phyloP scores from a whole-genome alignment of 345 rosid genomes.

The Clausena lansium region DNA sequence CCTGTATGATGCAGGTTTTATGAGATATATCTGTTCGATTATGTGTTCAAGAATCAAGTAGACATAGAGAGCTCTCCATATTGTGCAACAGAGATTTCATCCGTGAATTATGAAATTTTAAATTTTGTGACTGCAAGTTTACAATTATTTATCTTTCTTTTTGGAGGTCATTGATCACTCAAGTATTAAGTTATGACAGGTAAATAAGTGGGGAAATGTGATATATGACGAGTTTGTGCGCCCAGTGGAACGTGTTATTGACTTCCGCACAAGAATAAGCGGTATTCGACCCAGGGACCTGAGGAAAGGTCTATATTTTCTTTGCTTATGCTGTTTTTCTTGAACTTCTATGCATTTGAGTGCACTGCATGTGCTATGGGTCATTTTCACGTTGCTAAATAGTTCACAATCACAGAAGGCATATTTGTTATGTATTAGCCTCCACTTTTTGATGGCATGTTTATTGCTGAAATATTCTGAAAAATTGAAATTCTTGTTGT shows the following conservation, averaged over 20 bases:
- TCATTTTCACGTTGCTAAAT: neutral
- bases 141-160: neutral
- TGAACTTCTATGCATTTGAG: neutral
- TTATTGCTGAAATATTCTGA: neutral
- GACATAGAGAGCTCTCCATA: neutral
- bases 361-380: neutral
- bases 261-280: constrained; percentile 84
- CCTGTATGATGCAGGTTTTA: neutral
- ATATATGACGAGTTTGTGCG: constrained; percentile 87
- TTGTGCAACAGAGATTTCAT: neutral
- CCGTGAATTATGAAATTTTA: neutral
- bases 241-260: constrained; percentile 86
- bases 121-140: neutral
- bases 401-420: neutral
- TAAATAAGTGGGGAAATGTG: constrained; percentile 91
- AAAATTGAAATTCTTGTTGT: neutral
- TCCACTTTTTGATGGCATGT: neutral
- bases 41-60: neutral
- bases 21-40: no score
- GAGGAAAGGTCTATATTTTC: constrained; percentile 62
- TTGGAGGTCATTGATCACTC: constrained; percentile 16
- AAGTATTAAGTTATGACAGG: constrained; percentile 47
- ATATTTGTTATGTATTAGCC: neutral
- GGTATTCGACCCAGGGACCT: constrained; percentile 87
- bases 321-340: constrained; percentile 6